Evolutionary conservation across 208 protist genomes (phyloP).

Genomic region (Trypanosoma brucei): DNA sequence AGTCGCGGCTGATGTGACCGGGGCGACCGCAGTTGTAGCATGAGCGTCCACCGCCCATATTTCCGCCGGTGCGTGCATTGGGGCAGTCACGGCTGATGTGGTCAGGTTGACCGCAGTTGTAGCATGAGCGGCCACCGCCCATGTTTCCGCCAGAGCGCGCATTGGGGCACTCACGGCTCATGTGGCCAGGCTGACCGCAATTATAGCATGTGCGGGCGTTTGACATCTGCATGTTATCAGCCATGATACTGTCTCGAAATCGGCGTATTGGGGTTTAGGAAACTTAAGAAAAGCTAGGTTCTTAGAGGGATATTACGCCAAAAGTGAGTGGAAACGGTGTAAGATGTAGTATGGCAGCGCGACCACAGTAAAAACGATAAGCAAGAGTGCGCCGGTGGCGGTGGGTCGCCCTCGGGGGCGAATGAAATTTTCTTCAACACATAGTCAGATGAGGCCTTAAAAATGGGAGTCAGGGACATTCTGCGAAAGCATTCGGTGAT

Average conservation of each 20-base stretch:
- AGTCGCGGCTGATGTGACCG: constrained; percentile 4
- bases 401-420: too few species aligned
- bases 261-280: too few species aligned
- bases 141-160: neutral
- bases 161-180: constrained; percentile 1
- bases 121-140: constrained; percentile 8
- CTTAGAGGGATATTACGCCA: too few species aligned
- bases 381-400: too few species aligned
- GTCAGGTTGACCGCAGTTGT: neutral
- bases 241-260: neutral
- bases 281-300: too few species aligned
- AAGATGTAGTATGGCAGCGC: too few species aligned
- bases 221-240: constrained; percentile 10
- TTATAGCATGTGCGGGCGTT: constrained; percentile 3
- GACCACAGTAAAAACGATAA: too few species aligned
- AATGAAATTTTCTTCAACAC: too few species aligned
- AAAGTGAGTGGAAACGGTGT: too few species aligned
- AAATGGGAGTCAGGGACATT: too few species aligned
- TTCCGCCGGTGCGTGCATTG: neutral
- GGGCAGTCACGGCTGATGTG: constrained; percentile 4
- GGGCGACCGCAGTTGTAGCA: neutral
- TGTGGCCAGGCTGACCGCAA: neutral
- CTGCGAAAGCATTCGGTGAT: too few species aligned
- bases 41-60: constrained; percentile 3
- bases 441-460: too few species aligned